Percentiles rank a stretch among this genome's conserved stretches.
Evolutionary conservation across 495 filamentous ascomycete genomes (phyloP).

Genomic region (Aspergillus funiculosus): DNA sequence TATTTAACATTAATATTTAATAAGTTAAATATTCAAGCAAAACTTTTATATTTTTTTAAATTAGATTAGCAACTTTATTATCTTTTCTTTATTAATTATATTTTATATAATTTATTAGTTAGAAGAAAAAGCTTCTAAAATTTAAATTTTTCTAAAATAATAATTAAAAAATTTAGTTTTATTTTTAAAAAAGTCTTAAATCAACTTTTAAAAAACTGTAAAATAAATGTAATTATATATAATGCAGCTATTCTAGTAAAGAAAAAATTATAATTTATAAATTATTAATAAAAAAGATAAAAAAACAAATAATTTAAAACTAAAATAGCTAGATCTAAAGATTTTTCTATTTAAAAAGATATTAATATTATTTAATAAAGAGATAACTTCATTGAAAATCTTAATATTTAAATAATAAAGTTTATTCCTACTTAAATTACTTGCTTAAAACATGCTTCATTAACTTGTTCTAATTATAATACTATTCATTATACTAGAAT

Average conservation of each 20-base stretch:
- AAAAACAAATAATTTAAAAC: not conserved
- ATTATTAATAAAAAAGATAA: too few relatives aligned
- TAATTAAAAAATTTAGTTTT: not conserved
- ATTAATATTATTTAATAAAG: not conserved
- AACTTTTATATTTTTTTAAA: too few relatives aligned
- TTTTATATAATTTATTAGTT: slow-evolving; percentile 4
- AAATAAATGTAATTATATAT: not conserved
- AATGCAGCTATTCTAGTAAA: not conserved
- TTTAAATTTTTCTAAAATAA: slow-evolving; percentile 1
- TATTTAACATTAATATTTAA: not conserved
- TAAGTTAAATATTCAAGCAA: too few relatives aligned
- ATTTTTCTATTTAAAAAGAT: not conserved
- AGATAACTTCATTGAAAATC: not conserved
- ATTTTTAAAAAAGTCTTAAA: not conserved
- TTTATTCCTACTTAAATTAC: not conserved
- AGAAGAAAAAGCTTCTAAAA: slow-evolving; percentile 3
- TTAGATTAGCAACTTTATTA: too few relatives aligned
- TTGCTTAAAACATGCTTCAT: not conserved
- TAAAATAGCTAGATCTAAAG: not conserved
- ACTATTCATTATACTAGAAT: not conserved
- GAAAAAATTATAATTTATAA: not conserved
- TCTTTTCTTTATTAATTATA: too few relatives aligned
- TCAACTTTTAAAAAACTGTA: not conserved
- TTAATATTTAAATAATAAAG: not conserved
- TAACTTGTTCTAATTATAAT: not conserved